A percentile compares a stretch with the other conserved stretches of the same genome.
phyloP scores from a whole-genome alignment of 768 basidiomycete species.

The Auricularia cornea region DNA sequence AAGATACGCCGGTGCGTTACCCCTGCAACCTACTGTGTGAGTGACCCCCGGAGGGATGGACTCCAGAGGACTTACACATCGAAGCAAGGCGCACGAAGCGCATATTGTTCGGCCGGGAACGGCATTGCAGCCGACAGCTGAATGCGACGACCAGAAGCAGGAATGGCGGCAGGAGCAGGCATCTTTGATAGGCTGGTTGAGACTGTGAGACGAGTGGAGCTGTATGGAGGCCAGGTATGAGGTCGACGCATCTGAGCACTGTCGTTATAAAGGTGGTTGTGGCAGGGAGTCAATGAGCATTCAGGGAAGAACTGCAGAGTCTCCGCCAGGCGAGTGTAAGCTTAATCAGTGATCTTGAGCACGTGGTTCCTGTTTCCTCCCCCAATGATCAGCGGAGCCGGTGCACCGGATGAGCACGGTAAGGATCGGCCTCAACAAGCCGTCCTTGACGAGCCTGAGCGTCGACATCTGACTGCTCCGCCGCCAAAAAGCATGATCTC shows the following conservation, averaged over 20 bases:
- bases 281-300: not conserved
- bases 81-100: slow-evolving; percentile 42
- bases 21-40: slow-evolving; percentile 10
- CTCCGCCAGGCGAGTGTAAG: no score
- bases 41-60: slow-evolving; percentile 30
- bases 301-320: no score
- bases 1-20: slow-evolving; percentile 46
- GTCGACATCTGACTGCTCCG: no score
- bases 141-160: slow-evolving; percentile 62
- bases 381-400: no score
- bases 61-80: slow-evolving; percentile 27
- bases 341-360: no score
- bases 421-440: no score
- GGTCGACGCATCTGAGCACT: not conserved
- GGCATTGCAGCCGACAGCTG: slow-evolving; percentile 36
- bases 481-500: no score
- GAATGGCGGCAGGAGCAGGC: slow-evolving; percentile 19
- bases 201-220: not conserved
- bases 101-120: slow-evolving; percentile 36
- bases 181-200: not conserved
- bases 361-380: no score
- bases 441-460: no score
- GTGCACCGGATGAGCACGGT: no score
- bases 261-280: not conserved
- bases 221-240: not conserved